Conservation (phyloP, 202 grass and related monocot species). For the Thinopyrum obtusiflorum region DNA sequence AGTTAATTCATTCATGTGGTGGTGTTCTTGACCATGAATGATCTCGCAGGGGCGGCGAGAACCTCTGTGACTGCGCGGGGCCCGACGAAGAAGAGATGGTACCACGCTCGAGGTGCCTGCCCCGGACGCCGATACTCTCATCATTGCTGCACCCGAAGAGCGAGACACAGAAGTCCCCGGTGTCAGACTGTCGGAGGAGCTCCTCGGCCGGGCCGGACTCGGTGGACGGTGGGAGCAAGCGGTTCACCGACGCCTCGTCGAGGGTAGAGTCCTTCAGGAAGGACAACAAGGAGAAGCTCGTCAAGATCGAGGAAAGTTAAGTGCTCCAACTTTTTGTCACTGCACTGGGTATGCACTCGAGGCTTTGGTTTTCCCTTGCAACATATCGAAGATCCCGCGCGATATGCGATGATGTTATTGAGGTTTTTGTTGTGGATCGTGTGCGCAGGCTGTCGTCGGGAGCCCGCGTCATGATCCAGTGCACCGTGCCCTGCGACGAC, state of each 20-base stretch:
- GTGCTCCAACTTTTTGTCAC: conserved; percentile 44
- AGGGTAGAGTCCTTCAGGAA: conserved; percentile 68
- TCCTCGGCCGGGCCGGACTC: conserved; percentile 51
- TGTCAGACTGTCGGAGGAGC: conserved; percentile 65
- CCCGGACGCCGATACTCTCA: conserved; percentile 62
- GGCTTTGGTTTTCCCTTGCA: neutral
- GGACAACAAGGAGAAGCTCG: conserved; percentile 63
- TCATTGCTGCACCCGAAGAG: conserved; percentile 48
- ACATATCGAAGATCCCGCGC: neutral
- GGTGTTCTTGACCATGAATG: conserved; percentile 23
- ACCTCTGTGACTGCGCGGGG: conserved; percentile 38
- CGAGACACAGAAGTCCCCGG: conserved; percentile 39
- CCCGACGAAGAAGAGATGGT: conserved; percentile 41
- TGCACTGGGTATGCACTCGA: conserved; percentile 46
- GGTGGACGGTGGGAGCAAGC: conserved; percentile 45
- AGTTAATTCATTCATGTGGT: neutral
- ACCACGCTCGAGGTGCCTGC: conserved; percentile 58
- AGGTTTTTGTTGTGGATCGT: neutral
- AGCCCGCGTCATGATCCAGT: conserved; percentile 81
- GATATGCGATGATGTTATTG: neutral
- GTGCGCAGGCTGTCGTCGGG: conserved; percentile 71
- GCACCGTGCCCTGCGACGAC: conserved; percentile 56
- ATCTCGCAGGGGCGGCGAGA: conserved; percentile 49
- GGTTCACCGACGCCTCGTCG: conserved; percentile 36
- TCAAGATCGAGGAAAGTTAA: conserved; percentile 99